These are phyloP conservation scores for Citrus hindsii DNA, from an alignment of 345 rosid species.

Conservation along the genomic window DNA sequence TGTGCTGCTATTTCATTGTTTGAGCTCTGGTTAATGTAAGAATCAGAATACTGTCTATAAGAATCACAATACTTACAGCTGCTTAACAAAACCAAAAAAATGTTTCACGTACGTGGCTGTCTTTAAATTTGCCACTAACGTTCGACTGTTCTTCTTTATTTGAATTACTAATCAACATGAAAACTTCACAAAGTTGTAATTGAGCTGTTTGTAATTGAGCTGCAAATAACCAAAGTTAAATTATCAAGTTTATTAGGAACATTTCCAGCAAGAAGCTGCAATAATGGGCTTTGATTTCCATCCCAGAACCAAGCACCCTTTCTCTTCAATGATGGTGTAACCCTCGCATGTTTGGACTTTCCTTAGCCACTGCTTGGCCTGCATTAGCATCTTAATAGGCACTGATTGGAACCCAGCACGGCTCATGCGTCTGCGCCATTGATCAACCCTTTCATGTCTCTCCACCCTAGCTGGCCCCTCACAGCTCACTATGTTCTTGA, in stretches of 20 bases:
- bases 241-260: slow-evolving; percentile 10
- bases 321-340: slow-evolving; percentile 43
- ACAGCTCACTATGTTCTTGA: slow-evolving; percentile 61
- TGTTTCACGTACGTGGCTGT: background rate
- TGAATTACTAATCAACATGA: background rate
- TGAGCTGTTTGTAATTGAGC: background rate
- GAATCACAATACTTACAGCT: background rate
- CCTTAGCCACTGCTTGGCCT: slow-evolving; percentile 44
- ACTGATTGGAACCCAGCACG: slow-evolving; percentile 45
- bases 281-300: slow-evolving; percentile 54
- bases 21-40: background rate
- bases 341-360: slow-evolving; percentile 35
- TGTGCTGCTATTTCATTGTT: background rate
- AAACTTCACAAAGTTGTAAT: background rate
- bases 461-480: slow-evolving; percentile 51
- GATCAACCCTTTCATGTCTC: slow-evolving; percentile 53
- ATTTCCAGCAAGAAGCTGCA: slow-evolving; percentile 62
- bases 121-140: background rate
- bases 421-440: slow-evolving; percentile 59
- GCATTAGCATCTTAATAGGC: slow-evolving; percentile 31
- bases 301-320: slow-evolving; percentile 53
- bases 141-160: background rate
- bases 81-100: background rate
- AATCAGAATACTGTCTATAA: background rate
- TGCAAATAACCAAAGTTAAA: background rate